These are phyloP conservation scores for Cymodocea nodosa DNA, from an alignment of 116 monocot species.

Conservation along the genomic window DNA sequence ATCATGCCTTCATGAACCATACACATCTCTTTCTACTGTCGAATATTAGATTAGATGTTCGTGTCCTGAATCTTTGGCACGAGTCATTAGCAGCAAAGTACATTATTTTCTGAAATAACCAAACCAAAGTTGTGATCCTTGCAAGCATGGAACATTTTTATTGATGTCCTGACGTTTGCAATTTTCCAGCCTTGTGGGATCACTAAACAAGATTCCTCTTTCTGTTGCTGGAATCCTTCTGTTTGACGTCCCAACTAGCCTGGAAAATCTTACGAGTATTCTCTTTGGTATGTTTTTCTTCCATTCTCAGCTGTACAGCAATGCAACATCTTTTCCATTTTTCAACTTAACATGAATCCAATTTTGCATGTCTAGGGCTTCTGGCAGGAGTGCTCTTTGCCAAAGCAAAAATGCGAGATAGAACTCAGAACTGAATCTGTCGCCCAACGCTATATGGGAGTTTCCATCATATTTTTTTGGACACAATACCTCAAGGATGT, in stretches of 20 bases:
- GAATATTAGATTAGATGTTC: too few species aligned
- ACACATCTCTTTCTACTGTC: too few species aligned
- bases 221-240: conserved; percentile 77
- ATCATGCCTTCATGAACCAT: too few species aligned
- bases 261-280: conserved; percentile 77
- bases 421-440: conserved; percentile 13
- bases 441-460: not conserved
- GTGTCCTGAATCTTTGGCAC: too few species aligned
- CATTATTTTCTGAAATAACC: not conserved
- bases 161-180: too few species aligned
- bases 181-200: conserved; percentile 67
- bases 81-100: not conserved
- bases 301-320: not conserved
- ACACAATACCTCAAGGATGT: too few species aligned
- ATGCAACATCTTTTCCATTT: not conserved
- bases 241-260: conserved; percentile 82
- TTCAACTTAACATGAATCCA: not conserved
- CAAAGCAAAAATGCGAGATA: conserved; percentile 66
- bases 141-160: not conserved
- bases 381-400: conserved; percentile 90
- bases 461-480: too few species aligned
- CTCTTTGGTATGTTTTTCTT: conserved; percentile 56
- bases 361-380: conserved; percentile 36
- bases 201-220: conserved; percentile 96
- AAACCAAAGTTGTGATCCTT: not conserved